Evolutionary conservation across 129 eudicot genomes (phyloP).

Genomic region (sunflower (Helianthus annuus)): DNA sequence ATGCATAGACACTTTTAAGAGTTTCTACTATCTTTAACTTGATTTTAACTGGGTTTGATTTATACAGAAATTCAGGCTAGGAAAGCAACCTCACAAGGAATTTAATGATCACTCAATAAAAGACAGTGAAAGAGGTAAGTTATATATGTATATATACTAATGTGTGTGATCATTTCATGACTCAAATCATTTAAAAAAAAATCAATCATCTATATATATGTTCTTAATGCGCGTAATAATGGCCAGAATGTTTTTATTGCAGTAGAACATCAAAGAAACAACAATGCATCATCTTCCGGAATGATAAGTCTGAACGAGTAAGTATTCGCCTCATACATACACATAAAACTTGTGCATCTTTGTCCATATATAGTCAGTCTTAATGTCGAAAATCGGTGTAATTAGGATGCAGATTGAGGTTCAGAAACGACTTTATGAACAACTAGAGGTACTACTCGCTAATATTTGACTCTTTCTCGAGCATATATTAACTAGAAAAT

Average conservation of each 20-base stretch:
- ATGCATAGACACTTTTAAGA: neutral
- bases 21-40: conserved; percentile 10
- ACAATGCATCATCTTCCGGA: conserved; percentile 75
- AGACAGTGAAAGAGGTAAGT: conserved; percentile 75
- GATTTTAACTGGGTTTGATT: neutral
- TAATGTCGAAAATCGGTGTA: conserved; percentile 34
- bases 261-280: conserved; percentile 72
- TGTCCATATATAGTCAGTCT: neutral
- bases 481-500: neutral
- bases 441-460: conserved; percentile 62
- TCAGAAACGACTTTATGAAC: conserved; percentile 94
- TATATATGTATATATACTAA: conserved; percentile 3
- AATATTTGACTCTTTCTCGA: neutral
- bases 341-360: neutral
- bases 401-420: conserved; percentile 98
- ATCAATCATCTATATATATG: neutral
- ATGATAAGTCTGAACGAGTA: conserved; percentile 90
- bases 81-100: conserved; percentile 99
- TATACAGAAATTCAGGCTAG: conserved; percentile 86
- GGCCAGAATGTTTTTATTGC: conserved; percentile 15
- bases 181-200: neutral
- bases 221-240: neutral
- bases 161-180: neutral
- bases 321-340: conserved; percentile 15
- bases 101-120: conserved; percentile 79